These are phyloP conservation scores for Astrephomene gubernaculifera DNA, from an alignment of 139 green algal genomes.

Conservation along the genomic window DNA sequence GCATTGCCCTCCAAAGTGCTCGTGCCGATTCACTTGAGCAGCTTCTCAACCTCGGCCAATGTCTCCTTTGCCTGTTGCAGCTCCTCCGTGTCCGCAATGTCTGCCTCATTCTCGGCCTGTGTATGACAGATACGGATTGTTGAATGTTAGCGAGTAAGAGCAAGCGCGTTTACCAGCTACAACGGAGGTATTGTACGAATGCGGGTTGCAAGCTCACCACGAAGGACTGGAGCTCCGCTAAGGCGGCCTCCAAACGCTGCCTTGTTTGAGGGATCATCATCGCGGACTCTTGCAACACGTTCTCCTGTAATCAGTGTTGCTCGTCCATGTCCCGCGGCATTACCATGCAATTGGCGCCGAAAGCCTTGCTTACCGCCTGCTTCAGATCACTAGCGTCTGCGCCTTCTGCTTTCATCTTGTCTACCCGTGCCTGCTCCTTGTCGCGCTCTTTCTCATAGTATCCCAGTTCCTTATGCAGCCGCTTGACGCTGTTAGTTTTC, in stretches of 20 bases:
- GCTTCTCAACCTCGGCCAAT: slow-evolving; percentile 48
- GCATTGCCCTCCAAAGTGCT: too few relatives aligned
- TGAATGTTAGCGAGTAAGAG: too few relatives aligned
- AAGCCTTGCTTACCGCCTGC: slow-evolving; percentile 83
- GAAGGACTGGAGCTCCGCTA: slow-evolving; percentile 75
- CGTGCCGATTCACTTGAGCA: slow-evolving; percentile 45
- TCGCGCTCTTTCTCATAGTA: slow-evolving; percentile 86
- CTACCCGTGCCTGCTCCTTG: slow-evolving; percentile 75
- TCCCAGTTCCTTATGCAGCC: slow-evolving; percentile 84
- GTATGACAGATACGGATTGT: too few relatives aligned
- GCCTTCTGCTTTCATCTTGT: slow-evolving; percentile 74
- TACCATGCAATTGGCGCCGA: background rate
- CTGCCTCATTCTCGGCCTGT: slow-evolving; percentile 58
- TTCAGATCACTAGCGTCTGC: slow-evolving; percentile 85
- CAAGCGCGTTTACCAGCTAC: too few relatives aligned
- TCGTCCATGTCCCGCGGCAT: too few relatives aligned
- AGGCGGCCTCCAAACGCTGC: slow-evolving; percentile 78
- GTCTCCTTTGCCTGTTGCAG: slow-evolving; percentile 57
- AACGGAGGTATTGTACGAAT: too few relatives aligned
- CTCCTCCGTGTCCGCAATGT: slow-evolving; percentile 61
- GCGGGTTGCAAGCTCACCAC: slow-evolving; percentile 80
- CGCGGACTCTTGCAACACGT: slow-evolving; percentile 83
- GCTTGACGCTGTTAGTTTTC: slow-evolving; percentile 78
- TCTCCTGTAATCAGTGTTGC: slow-evolving; percentile 75
- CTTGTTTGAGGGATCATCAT: slow-evolving; percentile 92